Evolutionary conservation across 2,329 filamentous ascomycete genomes (phyloP), one percentile per base, ranked within the genome.

Genomic region (Pseudocercospora vitis): DNA sequence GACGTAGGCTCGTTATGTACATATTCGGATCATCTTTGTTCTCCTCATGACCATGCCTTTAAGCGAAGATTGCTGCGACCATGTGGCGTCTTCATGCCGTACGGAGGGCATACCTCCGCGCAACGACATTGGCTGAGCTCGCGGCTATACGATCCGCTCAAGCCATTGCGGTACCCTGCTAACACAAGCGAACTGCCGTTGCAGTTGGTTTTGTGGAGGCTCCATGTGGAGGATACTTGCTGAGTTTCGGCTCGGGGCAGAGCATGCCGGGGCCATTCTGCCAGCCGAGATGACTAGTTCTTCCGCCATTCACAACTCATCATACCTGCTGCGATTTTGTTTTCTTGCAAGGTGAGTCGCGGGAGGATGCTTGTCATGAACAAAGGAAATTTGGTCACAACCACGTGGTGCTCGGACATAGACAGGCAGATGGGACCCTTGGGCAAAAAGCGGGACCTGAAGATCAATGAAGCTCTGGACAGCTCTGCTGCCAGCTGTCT

Each of bases 71-170:
- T n/a, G n/a, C n/a, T n/a, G n/a, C 18, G 39, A 39, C 9, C 8
- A 19, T 35, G 53, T 52, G 45, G 53, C 53, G 46, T 47, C 40
- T 16, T 21, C 3, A 7, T 26, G 46, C 14, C 21, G 37, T 44
- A 28, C 53, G 50, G 53, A 50, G 51, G 50, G 53, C 47, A 52
- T 50, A 32, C 29, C 44, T 56, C 53, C 53, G 37, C 37, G 37
- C 37, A 8, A 42, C 37, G 21, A 24, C 19, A 42, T 26, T 42
- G 37, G 24, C 42, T 11, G 14, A 28, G 24, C 24, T 18, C 21
- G 26, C 24, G 26, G 14, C 21, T 16, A 45, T 19, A 26, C 24
- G 16, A n/a, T 12, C 24, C 14, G 24, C n/a, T 19, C 42, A 14
- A 28, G 42, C 42, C 14, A 29, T n/a, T 28, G 14, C 14, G n/a